These are phyloP conservation scores for Calonectria ilicicola DNA, from an alignment of 2,329 filamentous ascomycete species.

Conservation along the genomic window DNA sequence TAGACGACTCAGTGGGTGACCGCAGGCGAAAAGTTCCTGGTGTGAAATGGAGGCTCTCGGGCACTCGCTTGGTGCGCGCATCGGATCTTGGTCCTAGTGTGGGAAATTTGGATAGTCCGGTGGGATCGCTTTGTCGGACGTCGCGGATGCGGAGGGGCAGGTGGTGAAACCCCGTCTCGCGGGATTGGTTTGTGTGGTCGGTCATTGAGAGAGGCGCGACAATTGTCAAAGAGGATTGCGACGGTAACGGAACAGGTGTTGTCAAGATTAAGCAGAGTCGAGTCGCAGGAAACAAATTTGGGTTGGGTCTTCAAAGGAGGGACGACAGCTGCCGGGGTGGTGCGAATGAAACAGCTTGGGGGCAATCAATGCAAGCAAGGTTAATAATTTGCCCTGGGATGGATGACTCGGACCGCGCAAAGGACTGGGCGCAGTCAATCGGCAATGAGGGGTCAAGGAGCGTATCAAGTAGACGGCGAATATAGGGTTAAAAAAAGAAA, in stretches of 20 bases:
- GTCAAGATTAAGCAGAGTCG: not conserved
- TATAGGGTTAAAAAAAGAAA: not conserved
- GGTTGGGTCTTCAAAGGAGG: not conserved
- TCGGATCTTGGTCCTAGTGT: slow-evolving; percentile 16
- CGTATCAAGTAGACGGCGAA: not conserved
- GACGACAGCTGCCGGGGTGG: not conserved
- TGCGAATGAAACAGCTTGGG: slow-evolving; percentile 10
- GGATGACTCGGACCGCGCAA: slow-evolving; percentile 8
- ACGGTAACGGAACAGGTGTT: not conserved
- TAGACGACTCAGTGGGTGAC: slow-evolving; percentile 52
- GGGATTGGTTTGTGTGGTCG: slow-evolving; percentile 28
- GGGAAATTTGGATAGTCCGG: slow-evolving; percentile 32
- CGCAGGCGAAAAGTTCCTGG: slow-evolving; percentile 45
- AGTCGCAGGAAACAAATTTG: not conserved
- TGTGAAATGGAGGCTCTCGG: slow-evolving; percentile 46
- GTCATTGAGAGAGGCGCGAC: slow-evolving; percentile 31
- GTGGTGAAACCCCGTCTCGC: slow-evolving; percentile 42
- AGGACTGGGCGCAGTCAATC: slow-evolving; percentile 7
- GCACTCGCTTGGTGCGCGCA: slow-evolving; percentile 39
- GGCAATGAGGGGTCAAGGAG: slow-evolving; percentile 14
- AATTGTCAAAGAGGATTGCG: not conserved
- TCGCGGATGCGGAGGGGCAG: slow-evolving; percentile 42
- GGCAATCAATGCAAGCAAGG: slow-evolving; percentile 14
- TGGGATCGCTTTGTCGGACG: slow-evolving; percentile 17
- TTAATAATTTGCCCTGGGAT: not conserved